A percentile compares a stretch with the other conserved stretches of the same genome.
These are phyloP conservation scores for Coemansia sp. DNA, from an alignment of 192 early-diverging fungal genomes.

Conservation along the genomic window DNA sequence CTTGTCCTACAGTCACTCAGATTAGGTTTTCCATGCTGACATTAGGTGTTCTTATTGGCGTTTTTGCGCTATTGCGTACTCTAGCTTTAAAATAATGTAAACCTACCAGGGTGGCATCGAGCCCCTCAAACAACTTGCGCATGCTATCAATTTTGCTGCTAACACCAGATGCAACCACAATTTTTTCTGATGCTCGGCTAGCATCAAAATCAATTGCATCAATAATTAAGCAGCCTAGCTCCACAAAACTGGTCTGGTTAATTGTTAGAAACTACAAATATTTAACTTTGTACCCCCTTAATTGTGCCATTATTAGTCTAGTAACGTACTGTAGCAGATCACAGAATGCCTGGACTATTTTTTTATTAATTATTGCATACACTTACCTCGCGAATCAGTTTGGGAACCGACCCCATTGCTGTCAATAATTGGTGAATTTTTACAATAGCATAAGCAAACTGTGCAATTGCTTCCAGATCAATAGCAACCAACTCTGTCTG, in stretches of 20 bases:
- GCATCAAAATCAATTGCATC: conserved; percentile 34
- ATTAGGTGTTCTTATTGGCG: neutral
- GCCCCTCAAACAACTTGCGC: conserved; percentile 19
- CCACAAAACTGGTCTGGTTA: conserved; percentile 20
- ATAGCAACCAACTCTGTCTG: conserved; percentile 29
- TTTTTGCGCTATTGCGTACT: neutral
- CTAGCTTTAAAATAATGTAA: neutral
- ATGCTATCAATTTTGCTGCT: conserved; percentile 34
- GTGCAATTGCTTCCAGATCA: conserved; percentile 33
- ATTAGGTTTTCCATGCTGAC: neutral
- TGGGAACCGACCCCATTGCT: conserved; percentile 13
- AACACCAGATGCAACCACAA: conserved; percentile 22
- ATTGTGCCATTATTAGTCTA: neutral
- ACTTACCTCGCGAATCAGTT: conserved; percentile 28
- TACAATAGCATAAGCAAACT: conserved; percentile 34
- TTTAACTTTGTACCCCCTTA: neutral
- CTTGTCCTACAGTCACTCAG: conserved; percentile 9
- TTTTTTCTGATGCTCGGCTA: conserved; percentile 23
- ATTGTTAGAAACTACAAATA: conserved; percentile 22
- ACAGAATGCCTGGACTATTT: neutral
- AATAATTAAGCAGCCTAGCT: conserved; percentile 29
- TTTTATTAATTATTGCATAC: neutral
- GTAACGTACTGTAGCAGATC: neutral
- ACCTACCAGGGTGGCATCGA: conserved; percentile 33
- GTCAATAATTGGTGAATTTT: conserved; percentile 22